Conservation (phyloP, 2,329 filamentous ascomycete species). For the Fusarium torreyae region DNA sequence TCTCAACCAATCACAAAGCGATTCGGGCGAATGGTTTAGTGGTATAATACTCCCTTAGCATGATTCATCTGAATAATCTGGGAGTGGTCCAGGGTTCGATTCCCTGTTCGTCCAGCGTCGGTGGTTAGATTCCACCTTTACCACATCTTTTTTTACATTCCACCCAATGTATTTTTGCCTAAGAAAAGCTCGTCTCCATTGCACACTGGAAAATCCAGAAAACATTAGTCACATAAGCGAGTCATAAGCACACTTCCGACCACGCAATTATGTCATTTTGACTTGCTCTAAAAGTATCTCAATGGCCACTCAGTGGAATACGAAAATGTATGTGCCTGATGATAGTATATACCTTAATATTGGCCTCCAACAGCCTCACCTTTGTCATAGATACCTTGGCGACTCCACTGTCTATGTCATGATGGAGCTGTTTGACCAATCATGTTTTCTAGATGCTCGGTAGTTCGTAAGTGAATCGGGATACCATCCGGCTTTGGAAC, state of each 20-base stretch:
- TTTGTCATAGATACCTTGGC: background rate
- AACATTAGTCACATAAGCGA: no score
- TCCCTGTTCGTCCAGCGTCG: constrained; percentile 9
- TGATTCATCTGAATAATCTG: constrained; percentile 2
- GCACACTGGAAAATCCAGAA: no score
- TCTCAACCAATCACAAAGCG: constrained; percentile 14
- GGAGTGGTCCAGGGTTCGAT: constrained; percentile 23
- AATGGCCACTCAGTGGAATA: no score
- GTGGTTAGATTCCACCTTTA: constrained; percentile 7
- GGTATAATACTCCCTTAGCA: constrained; percentile 30
- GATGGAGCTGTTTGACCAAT: background rate
- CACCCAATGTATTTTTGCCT: background rate
- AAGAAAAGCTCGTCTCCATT: no score
- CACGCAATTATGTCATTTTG: no score
- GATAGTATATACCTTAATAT: background rate
- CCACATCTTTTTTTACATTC: background rate
- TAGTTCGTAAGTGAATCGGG: background rate
- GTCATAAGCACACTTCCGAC: no score
- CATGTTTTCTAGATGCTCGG: background rate
- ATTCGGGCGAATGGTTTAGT: constrained; percentile 22
- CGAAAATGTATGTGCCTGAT: background rate
- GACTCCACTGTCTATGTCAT: constrained; percentile 15
- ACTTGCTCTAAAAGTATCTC: no score
- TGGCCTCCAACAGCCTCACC: constrained; percentile 4
- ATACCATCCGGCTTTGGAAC: background rate